Evolutionary conservation across 495 filamentous ascomycete species (phyloP), one percentile per base, ranked within the genome.

Genomic region (Jackrogersella minutella): DNA sequence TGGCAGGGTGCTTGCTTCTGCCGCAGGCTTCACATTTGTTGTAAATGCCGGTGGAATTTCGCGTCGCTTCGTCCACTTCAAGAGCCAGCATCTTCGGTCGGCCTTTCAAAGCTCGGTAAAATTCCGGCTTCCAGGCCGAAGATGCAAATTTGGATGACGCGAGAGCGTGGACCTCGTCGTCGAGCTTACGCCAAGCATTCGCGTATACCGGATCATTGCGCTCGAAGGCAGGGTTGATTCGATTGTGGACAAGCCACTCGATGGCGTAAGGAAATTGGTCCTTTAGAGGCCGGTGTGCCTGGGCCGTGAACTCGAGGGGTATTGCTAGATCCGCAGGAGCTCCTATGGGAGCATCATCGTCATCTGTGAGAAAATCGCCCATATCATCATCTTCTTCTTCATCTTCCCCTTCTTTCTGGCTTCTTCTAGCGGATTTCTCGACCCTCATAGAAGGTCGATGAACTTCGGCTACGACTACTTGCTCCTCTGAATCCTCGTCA

Each of bases 211-310:
- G 77, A 55, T 91, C 86, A 1, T 84, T 77, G 16, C 86, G 81
- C 2, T 83, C 77, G 67, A 94, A 96, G 0, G 83, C 87, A 1
- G 91, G 91, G 65, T 94, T 90, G 37, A 97, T 78, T 61, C 89
- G 87, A 69, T 77, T 77, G 28, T 82, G 86, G 1, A 96, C 87
- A 75, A 94, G 87, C 91, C 91, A 96, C 74, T 92, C 90, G 0
- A 97, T 80, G 0, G 85, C 91, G 66, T 88, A 85, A 36, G 86
- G 86, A 78, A 97, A 96, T 58, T 93, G 87, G 28, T 92, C 88
- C 53, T 89, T 88, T 0, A 88, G 73, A 39, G 91, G 88, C 62
- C 88, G 88, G 64, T 89, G 85, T 0, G 85, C 80, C 47, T 89
- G 83, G 10, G 79, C 72, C 2, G 87, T 91, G 70, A 92, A 93